phyloP scores from a whole-genome alignment of 176 grass and related monocot genomes.

The bread wheat (Triticum aestivum) region IWGSC_CS_RefSeq_v2.1 NC_057796.1:478139417-478139916 shows the following conservation, averaged over 20 bases:
- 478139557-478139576: conserved; percentile 37
- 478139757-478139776: conserved; percentile 13
- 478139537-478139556: conserved; percentile 57
- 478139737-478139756: conserved; percentile 44
- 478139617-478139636: not conserved
- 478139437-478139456: not conserved
- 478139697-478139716: not conserved
- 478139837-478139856: not conserved
- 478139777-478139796: conserved; percentile 7
- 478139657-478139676: not conserved
- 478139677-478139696: not conserved
- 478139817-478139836: not conserved
- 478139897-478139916: not conserved
- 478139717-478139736: not conserved
- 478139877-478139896: not conserved
- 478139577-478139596: conserved; percentile 58
- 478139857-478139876: not conserved
- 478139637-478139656: too few species aligned
- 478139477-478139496: not conserved
- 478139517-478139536: conserved; percentile 67
- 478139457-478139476: not conserved
- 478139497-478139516: conserved; percentile 67
- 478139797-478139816: not conserved
- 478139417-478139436: conserved; percentile 38
- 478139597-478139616: conserved; percentile 50